These are phyloP conservation scores for Leccinum longicurvipes DNA, from an alignment of 768 basidiomycete species.

Conservation along the genomic window DNA sequence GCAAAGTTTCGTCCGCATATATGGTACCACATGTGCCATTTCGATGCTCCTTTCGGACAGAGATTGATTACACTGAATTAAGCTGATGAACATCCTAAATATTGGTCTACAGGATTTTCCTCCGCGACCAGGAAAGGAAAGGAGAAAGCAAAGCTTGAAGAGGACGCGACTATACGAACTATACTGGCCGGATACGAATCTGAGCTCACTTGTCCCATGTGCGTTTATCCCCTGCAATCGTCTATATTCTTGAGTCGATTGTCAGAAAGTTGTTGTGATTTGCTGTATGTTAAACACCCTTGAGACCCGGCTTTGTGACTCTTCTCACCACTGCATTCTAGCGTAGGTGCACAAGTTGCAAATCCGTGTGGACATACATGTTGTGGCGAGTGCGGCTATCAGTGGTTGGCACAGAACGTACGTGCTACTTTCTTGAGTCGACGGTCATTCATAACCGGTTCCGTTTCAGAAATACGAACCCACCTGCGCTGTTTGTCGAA, in stretches of 20 bases:
- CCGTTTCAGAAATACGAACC: slow-evolving; percentile 37
- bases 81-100: slow-evolving; percentile 3
- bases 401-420: slow-evolving; percentile 58
- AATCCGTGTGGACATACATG: slow-evolving; percentile 75
- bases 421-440: slow-evolving; percentile 11
- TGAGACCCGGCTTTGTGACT: not conserved
- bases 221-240: slow-evolving; percentile 26
- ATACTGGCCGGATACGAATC: slow-evolving; percentile 53
- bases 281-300: slow-evolving; percentile 48
- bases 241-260: not conserved
- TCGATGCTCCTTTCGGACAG: slow-evolving; percentile 8
- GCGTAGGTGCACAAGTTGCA: slow-evolving; percentile 57
- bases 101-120: not conserved
- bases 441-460: slow-evolving; percentile 1
- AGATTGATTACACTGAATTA: not conserved
- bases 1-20: not conserved
- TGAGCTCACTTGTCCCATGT: slow-evolving; percentile 74
- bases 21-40: not conserved
- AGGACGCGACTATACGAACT: slow-evolving; percentile 22
- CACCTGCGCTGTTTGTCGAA: slow-evolving; percentile 61
- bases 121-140: slow-evolving; percentile 44
- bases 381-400: slow-evolving; percentile 64
- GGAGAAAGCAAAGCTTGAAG: slow-evolving; percentile 31
- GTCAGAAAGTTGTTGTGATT: slow-evolving; percentile 64
- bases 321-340: slow-evolving; percentile 25